phyloP scores from a whole-genome alignment of 1,284 basidiomycete genomes.

The Tilletia walkeri region DNA sequence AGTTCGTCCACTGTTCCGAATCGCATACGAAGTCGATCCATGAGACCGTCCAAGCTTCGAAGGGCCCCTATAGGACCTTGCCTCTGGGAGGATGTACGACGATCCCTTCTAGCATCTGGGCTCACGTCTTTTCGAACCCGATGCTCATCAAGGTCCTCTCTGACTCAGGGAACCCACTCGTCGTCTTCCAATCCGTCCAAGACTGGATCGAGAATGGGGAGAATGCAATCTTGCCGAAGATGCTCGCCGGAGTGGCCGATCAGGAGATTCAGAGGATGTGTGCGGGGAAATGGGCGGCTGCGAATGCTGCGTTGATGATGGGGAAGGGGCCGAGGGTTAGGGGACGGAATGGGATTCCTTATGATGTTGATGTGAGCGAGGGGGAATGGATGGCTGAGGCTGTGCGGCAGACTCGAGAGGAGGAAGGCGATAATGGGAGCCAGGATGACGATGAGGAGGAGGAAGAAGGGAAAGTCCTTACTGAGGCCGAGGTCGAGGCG shows the following conservation, averaged over 20 bases:
- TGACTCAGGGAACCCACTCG: not conserved
- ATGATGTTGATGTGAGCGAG: no score
- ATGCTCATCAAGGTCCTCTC: not conserved
- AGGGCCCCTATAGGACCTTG: not conserved
- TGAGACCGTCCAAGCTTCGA: not conserved
- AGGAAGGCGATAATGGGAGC: no score
- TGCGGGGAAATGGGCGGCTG: no score
- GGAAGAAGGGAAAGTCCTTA: no score
- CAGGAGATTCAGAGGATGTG: not conserved
- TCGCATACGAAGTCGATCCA: not conserved
- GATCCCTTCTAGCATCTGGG: not conserved
- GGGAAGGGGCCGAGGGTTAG: no score
- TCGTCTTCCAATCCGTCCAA: conserved; percentile 7
- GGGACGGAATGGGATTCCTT: no score
- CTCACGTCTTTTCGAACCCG: not conserved
- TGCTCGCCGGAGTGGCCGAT: not conserved
- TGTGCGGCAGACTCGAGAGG: no score
- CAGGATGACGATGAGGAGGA: no score
- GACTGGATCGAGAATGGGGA: conserved; percentile 4
- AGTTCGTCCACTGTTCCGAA: not conserved
- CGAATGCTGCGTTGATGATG: no score
- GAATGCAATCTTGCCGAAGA: not conserved
- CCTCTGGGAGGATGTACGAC: not conserved
- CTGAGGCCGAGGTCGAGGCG: no score
- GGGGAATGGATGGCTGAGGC: no score